Base-by-base conservation (phyloP, 306 rosid genomes). In the Sicyos edulis region DNA sequence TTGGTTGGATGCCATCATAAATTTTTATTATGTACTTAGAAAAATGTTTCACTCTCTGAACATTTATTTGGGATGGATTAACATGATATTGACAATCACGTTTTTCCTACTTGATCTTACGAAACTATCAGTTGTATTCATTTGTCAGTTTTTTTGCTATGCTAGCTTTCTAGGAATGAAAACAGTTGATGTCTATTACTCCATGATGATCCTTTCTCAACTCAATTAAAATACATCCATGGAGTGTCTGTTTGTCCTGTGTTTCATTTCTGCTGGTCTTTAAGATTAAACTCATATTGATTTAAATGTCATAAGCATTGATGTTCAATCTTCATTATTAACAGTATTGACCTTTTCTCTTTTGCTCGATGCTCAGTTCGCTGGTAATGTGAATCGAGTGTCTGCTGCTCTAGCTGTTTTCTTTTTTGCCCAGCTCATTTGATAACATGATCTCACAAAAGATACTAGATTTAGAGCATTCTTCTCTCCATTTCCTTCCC, bases 11-110 rank as follows among this genome's bases (percentile, higher is more conserved):
- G 2, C n/a, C 53, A 37, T 19, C n/a, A 17, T 42, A 42, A 64
- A 45, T 66, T 47, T 1, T 66, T 21, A 45, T 11, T 11, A 44
- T 44, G 11, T 2, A 65, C 37, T 20, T 65, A 19, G 26, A 65
- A 65, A 65, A 44, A 63, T 7, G n/a, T 9, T 19, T 22, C 40
- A 19, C 17, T 20, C 19, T 44, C 72, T 66, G 40, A 47, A 6
- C n/a, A 45, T 45, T 45, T 67, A 67, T 10, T 67, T 45, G 72
- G 54, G 54, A 67, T 67, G 37, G 72, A 67, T 67, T 67, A 47
- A 14, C 55, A 10, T 22, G 29, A 44, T 44, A 10, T 44, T 26
- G 42, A 53, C 29, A 19, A 17, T 65, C 34, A 21, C 4, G 13
- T 17, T 47, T 45, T 50, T 67, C 37, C 54, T 20, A 47, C 72